Base-by-base conservation (phyloP, 139 green algal genomes). In the Mesostigma viride region DNA sequence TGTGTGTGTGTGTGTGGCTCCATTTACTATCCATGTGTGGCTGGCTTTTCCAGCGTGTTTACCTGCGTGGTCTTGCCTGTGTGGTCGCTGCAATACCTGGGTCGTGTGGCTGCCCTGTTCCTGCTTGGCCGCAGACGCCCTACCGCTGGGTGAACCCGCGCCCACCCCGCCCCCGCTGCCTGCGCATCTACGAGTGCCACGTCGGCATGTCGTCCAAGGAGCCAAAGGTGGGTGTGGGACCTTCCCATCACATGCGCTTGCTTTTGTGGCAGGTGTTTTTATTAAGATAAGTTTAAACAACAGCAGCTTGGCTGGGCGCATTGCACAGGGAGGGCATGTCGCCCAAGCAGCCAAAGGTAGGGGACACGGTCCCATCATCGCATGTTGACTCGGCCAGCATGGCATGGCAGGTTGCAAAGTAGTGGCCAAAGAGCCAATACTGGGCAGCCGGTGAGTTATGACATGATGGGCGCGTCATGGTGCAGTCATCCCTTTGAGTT, bases 181-280 rank as follows among this genome's bases (percentile, higher is more conserved):
- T 98, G 72, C 83, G 92, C 70, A 97, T 98, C 78, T 98, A 98
- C 73, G 92, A 98, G 84, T 93, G 86, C 76, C 92, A 98, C 79
- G 89, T 98, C 31, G 92, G 92, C 72, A 98, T 98, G 92, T 87
- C 71, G 64, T 77, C 74, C 31, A 80, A 26, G 31, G 63, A 76
- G 28, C 70, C 70, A n/a, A 76, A 76, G 32, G 59, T 67, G n/a
- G n/a, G n/a, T n/a, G n/a, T n/a, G n/a, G n/a, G n/a, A 20, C 44
- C 44, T 20, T 17, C 44, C 17, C 44, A 24, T 56, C 44, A 24
- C 20, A 20, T 56, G 44, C 17, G 17, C 20, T 56, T 20, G 20
- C 20, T 56, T 56, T 56, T 56, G 44, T 24, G 44, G 44, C 44
- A 56, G 44, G 44, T 56, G 17, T 17, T 24, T 56, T 24, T 56